A percentile compares a stretch with the other conserved stretches of the same genome.
phyloP scores from a whole-genome alignment of 768 basidiomycete species.

The Galerina sulciceps region DNA sequence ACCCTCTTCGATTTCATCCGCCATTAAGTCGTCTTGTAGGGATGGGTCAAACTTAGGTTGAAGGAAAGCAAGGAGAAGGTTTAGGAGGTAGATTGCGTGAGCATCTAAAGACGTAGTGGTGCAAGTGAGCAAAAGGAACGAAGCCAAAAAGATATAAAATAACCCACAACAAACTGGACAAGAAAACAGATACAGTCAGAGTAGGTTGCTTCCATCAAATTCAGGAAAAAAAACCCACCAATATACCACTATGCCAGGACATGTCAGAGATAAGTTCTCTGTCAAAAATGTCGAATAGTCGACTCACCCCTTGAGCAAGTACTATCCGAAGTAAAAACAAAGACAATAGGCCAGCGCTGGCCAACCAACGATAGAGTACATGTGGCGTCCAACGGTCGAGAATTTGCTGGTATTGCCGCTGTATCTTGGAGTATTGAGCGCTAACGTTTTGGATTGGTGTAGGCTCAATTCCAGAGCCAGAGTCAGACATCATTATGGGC shows the following conservation, averaged over 20 bases:
- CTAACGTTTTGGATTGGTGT: conserved; percentile 54
- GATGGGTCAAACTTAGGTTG: conserved; percentile 99
- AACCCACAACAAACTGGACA: conserved; percentile 70
- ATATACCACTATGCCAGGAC: conserved; percentile 79
- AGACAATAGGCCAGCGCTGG: conserved; percentile 67
- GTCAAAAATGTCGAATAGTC: neutral
- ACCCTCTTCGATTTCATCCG: conserved; percentile 95
- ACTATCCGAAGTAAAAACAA: conserved; percentile 89
- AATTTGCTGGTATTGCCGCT: conserved; percentile 81
- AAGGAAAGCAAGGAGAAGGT: conserved; percentile 95
- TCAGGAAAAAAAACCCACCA: conserved; percentile 55
- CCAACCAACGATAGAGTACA: conserved; percentile 87
- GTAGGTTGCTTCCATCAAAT: neutral
- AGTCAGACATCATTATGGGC: conserved; percentile 55
- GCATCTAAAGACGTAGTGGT: conserved; percentile 58
- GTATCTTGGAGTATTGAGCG: conserved; percentile 53
- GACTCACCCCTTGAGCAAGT: conserved; percentile 85
- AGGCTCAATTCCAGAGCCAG: conserved; percentile 46
- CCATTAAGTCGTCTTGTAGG: conserved; percentile 88
- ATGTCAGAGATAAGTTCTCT: conserved; percentile 16
- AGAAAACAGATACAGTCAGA: conserved; percentile 1
- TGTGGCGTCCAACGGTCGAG: conserved; percentile 95
- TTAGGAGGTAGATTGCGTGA: conserved; percentile 93
- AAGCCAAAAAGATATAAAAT: neutral
- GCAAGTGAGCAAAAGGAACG: neutral